Base-by-base conservation (phyloP, 148 eudicot genomes). In the Vaccinium corymbosum region DNA sequence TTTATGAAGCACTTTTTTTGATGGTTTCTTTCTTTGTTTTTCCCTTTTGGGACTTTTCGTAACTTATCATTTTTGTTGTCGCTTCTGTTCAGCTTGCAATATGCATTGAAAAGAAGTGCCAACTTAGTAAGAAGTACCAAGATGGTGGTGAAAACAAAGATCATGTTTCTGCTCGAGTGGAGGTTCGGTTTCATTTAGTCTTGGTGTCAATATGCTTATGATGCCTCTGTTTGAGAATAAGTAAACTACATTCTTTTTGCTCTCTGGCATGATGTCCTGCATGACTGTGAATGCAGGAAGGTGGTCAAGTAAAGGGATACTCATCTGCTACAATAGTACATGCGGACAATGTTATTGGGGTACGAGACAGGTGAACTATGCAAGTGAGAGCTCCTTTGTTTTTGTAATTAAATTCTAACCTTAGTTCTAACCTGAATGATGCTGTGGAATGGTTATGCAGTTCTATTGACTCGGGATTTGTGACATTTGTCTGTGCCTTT, bases 71-170 rank as follows among this genome's bases (percentile, higher is more conserved):
- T 13, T 53, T 68, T 50, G 52, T 59, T 64, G 80, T 38, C 73
- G 4, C 20, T 79, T n/a, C 57, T 53, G 78, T 61, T 75, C 90
- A 96, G 98, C 94, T 95, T 80, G 97, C 93, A 57, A 90, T 94
- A 74, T 96, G 98, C 90, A 96, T 96, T 83, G 95, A 92, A 61
- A 93, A 92, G 87, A 92, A 90, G 85, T 90, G 86, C 79, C 92
- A 89, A 84, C 89, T 90, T 56, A 85, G 82, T 81, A 86, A 89
- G 76, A 91, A 88, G 76, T 85, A 82, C 78, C 88, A 86, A 84
- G 88, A 88, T 88, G 90, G 86, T 81, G 88, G 82, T 81, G 89
- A 80, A 84, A 89, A 76, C 76, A 85, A 87, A 83, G 90, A 88
- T 81, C 80, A 62, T 32, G 82, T 38, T 74, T 83, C 88, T 89